Base-by-base conservation (phyloP, 768 basidiomycete species). In the Boletellus emodensis region DNA sequence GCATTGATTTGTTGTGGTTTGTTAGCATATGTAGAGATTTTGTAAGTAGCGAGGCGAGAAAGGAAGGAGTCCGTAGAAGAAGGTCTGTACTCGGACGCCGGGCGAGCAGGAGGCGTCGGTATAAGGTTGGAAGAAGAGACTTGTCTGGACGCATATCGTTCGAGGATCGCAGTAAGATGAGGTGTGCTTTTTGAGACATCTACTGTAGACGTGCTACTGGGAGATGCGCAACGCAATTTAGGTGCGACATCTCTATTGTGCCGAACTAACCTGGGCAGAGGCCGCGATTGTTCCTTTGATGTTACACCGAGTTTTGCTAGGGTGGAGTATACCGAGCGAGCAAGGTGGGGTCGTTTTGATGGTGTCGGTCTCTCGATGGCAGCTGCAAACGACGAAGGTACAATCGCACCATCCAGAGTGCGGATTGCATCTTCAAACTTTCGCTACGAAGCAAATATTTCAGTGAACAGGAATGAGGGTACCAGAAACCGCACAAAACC, bases 371-470 rank as follows among this genome's bases (percentile, higher is more conserved):
- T 67, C 28, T 70, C 71, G 48, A 51, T 40, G 12, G 48, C 17
- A 53, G 69, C 58, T 49, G 55, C 20, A 10, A 59, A 30, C 17
- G 72, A 69, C 8, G 63, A 58, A 2, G 76, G 59, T 14, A 70
- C 68, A 17, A 87, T 79, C 11, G 83, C 86, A 44, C 72, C 77
- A 61, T 92, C 90, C 45, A 92, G 65, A 37, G 71, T 75, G 46
- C 84, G 80, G 51, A 92, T 80, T 28, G 87, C 90, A 68, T 91
- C 89, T 52, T 89, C 84, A 42, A 91, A 79, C 69, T 91, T 92
- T 43, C 90, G 78, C 86, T 91, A 52, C 28, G 13, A 2, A 26
- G 40, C 18, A 30, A 22, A 8, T 17, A 20, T 6, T 34, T 44
- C 1, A 43, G 42, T 53, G 22, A 55, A 46, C 12, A 18, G 40